Evolutionary conservation across 345 rosid species (phyloP).

Genomic region (Anastatica hierochuntica): DNA sequence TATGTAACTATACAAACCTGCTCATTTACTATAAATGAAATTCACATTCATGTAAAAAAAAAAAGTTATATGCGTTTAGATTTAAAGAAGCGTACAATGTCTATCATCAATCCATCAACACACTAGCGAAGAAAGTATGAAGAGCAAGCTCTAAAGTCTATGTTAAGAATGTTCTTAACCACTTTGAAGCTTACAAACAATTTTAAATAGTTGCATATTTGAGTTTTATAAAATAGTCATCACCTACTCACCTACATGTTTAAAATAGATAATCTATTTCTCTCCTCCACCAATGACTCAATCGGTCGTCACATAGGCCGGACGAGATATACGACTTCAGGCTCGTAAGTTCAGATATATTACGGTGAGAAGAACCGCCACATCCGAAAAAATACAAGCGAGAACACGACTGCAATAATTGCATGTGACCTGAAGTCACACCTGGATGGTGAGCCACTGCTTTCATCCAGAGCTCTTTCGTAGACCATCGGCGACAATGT

Average conservation of each 20-base stretch:
- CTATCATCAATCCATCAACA: no score
- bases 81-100: no score
- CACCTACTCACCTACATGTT: background rate
- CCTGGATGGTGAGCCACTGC: slow-evolving; percentile 28
- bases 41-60: no score
- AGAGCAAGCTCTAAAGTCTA: no score
- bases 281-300: background rate
- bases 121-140: no score
- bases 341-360: background rate
- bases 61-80: no score
- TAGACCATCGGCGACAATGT: slow-evolving; percentile 43
- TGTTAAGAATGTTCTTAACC: no score
- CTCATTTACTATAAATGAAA: no score
- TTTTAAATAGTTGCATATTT: no score
- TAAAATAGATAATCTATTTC: background rate
- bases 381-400: slow-evolving; percentile 27
- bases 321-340: background rate
- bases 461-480: slow-evolving; percentile 39
- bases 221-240: no score
- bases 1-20: no score
- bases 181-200: no score
- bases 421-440: slow-evolving; percentile 6
- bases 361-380: slow-evolving; percentile 23
- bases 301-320: background rate
- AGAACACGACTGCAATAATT: background rate